Base-by-base conservation (phyloP, 2,329 filamentous ascomycete genomes). In the Colletotrichum cereale region DNA sequence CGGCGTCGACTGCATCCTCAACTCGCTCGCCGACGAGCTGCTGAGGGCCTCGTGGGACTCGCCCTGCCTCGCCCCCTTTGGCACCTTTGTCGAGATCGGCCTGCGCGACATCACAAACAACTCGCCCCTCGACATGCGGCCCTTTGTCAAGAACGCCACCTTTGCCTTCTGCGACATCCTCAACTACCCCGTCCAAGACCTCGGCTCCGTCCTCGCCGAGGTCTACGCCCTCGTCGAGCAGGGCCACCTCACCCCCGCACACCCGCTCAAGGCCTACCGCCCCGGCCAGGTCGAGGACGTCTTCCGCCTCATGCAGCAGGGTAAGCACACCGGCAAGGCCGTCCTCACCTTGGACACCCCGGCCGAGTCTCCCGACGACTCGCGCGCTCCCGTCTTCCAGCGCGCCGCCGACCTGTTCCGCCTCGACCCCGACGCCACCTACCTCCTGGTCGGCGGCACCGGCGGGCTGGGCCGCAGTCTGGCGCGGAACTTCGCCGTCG, bases 91-190 rank as follows among this genome's bases (percentile, higher is more conserved):
- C 0, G 84, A 86, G 64, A 80, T 85, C n/a, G 82, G 82, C 4
- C 80, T 81, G 60, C 76, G 79, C 2, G 83, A 86, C 36, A 75
- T 83, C 6, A 73, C 78, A 6, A 78, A 78, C 11, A 76, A 78
- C 4, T 77, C 86, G 0, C 80, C 81, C 1, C 86, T 87, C 81
- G 70, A 73, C 11, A 67, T 88, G 84, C 71, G 80, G 0, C 78
- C 79, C 0, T 88, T 89, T 44, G 76, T 80, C 1, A 73, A 73
- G 0, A 82, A 80, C 5, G 76, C 81, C 0, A 78, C 77, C 0
- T 84, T 81, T 36, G 73, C 74, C 26, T 79, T 79, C 57, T 73
- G 84, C 3, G 80, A 84, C 18, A 76, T 26, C 64, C 44, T 75
- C 18, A 67, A 66, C 21, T 52, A 68, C 12, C 60, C 62, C 36